A percentile compares a stretch with the other conserved stretches of the same genome.
Conservation (phyloP, 2,329 filamentous ascomycete species). For the Fusarium succisae region DNA sequence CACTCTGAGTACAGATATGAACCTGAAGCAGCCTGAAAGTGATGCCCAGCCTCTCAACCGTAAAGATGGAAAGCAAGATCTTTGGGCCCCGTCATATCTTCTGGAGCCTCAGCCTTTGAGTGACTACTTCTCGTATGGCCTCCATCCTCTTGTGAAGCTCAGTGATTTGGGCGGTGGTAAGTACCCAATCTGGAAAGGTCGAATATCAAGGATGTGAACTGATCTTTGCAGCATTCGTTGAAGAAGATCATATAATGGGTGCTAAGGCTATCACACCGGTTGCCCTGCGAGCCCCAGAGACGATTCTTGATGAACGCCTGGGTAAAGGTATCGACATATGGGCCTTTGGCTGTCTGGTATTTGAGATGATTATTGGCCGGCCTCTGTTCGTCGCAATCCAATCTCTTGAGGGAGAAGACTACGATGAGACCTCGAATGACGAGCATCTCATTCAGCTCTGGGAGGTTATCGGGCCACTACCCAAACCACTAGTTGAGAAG, state of each 20-base stretch:
- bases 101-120: neutral
- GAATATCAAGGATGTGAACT: fast-evolving
- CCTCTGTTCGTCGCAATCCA: neutral
- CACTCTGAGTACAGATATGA: neutral
- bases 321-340: neutral
- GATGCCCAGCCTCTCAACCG: neutral
- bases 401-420: neutral
- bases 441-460: neutral
- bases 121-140: neutral
- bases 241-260: neutral
- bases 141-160: neutral
- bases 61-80: neutral
- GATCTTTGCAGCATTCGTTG: neutral
- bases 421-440: neutral
- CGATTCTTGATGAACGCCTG: neutral
- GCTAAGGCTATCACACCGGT: neutral
- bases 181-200: fast-evolving
- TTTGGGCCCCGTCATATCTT: neutral
- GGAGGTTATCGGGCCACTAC: neutral
- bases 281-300: neutral
- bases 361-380: neutral
- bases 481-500: neutral
- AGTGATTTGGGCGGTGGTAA: neutral
- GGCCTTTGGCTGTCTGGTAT: neutral
- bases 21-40: neutral